Base-by-base conservation (phyloP, 139 green algal genomes). In the Trebouxia sp. region DNA sequence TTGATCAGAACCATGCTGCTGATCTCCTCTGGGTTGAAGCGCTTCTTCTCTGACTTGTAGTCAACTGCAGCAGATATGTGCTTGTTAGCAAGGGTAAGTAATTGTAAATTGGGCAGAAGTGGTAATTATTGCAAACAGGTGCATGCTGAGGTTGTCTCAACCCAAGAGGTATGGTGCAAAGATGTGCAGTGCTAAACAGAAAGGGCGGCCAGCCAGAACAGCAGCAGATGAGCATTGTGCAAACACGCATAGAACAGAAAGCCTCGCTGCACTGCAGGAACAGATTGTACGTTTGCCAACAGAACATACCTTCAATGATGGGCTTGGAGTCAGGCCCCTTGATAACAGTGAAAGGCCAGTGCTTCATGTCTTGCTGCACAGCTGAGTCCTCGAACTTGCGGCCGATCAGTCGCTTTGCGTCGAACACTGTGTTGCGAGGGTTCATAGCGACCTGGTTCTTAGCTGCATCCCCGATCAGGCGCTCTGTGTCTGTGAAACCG, bases 371-470 rank as follows among this genome's bases (percentile, higher is more conserved):
- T 28, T 85, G 74, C 89, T 98, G 93, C 28, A 99, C 91, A 8
- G 88, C 84, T 12, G 92, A 53, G 72, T 98, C 95, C 2, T 66
- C 80, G 85, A 94, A 97, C 83, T 95, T 96, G 79, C 96, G 90
- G 26, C 96, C 96, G 81, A 99, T 99, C 11, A 99, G 84, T 77
- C 96, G 89, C 93, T 99, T 99, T 81, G 96, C 96, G 75, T 99
- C 96, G 74, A 98, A 99, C 14, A 99, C 93, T n/a, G 95, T 98
- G 93, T 98, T 97, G 12, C 62, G 90, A 20, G 93, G 93, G 88
- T 98, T 97, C 88, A 97, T 92, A 11, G 91, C 86, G 39, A 86
- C 80, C 84, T 87, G 96, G 88, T 98, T 99, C 93, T 99, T 99
- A 28, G 96, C 94, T 69, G 93, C 93, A 89, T 98, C 94, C 30